These are phyloP conservation scores for Backusella sp. DNA, from an alignment of 192 early-diverging fungal species.

Conservation along the genomic window DNA sequence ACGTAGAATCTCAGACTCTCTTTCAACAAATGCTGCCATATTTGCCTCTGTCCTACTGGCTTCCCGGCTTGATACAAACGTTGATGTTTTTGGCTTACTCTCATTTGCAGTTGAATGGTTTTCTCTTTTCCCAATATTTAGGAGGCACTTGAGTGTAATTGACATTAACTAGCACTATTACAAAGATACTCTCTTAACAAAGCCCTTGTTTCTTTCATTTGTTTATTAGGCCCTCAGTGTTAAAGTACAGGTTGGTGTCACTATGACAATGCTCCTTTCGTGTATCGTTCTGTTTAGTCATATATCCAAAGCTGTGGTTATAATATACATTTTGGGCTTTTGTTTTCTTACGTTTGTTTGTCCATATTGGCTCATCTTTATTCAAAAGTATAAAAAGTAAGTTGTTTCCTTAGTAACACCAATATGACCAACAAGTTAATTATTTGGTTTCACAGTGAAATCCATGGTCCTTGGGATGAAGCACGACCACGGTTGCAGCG, in stretches of 20 bases:
- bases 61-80: slow-evolving; percentile 77
- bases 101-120: slow-evolving; percentile 89
- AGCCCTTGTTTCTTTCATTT: not conserved
- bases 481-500: slow-evolving; percentile 73
- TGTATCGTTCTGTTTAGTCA: slow-evolving; percentile 64
- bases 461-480: slow-evolving; percentile 98
- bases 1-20: slow-evolving; percentile 81
- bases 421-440: slow-evolving; percentile 11
- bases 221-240: slow-evolving; percentile 6
- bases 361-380: slow-evolving; percentile 88
- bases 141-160: slow-evolving; percentile 70
- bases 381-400: slow-evolving; percentile 97
- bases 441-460: slow-evolving; percentile 62
- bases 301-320: slow-evolving; percentile 67
- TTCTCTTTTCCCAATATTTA: slow-evolving; percentile 91
- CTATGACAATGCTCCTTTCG: slow-evolving; percentile 57
- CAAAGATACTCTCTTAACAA: not conserved
- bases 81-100: slow-evolving; percentile 87
- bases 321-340: slow-evolving; percentile 66
- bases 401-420: slow-evolving; percentile 12
- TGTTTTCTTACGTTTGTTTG: slow-evolving; percentile 84
- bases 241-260: slow-evolving; percentile 46
- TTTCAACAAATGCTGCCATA: slow-evolving; percentile 97
- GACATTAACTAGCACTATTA: not conserved
- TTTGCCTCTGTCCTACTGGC: slow-evolving; percentile 92